These are phyloP conservation scores for Barnettozyma populi DNA, from an alignment of 805 yeast genomes.

Conservation along the genomic window DNA sequence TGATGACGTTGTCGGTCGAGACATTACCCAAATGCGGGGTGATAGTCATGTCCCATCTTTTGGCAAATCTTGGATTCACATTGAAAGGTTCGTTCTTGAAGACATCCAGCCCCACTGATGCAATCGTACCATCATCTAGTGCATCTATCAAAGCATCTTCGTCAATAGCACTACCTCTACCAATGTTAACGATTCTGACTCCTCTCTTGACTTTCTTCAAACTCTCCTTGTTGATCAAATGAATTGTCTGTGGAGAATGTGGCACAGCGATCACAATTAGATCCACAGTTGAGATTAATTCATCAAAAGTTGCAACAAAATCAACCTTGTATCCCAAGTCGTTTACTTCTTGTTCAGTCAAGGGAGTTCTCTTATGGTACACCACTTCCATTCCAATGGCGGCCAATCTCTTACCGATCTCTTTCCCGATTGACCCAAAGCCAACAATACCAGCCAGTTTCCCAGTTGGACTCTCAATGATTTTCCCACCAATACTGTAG, in stretches of 20 bases:
- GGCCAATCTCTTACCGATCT: slow-evolving; percentile 50
- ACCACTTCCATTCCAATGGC: slow-evolving; percentile 58
- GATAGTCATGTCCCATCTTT: slow-evolving; percentile 53
- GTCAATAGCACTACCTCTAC: slow-evolving; percentile 66
- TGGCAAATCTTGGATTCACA: slow-evolving; percentile 44
- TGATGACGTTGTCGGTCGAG: slow-evolving; percentile 49
- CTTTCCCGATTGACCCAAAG: slow-evolving; percentile 69
- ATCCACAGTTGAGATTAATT: slow-evolving; percentile 39
- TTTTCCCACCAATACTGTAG: slow-evolving; percentile 40
- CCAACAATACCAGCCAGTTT: slow-evolving; percentile 64
- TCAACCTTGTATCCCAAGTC: slow-evolving; percentile 40
- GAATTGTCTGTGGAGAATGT: slow-evolving; percentile 49
- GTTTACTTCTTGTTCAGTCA: slow-evolving; percentile 31
- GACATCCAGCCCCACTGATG: slow-evolving; percentile 71
- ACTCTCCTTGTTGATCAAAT: slow-evolving; percentile 45
- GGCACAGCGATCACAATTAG: slow-evolving; percentile 65
- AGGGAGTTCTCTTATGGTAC: slow-evolving; percentile 51
- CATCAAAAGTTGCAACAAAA: slow-evolving; percentile 42
- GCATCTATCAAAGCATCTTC: slow-evolving; percentile 61
- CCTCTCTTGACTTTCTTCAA: slow-evolving; percentile 46
- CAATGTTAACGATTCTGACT: slow-evolving; percentile 64
- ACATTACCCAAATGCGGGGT: slow-evolving; percentile 70
- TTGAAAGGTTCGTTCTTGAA: slow-evolving; percentile 54
- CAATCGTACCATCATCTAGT: slow-evolving; percentile 51
- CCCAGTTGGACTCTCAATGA: slow-evolving; percentile 47